A percentile compares a stretch with the other conserved stretches of the same genome.
Conservation (phyloP, 176 grass and related monocot genomes). For the Chrysopogon serrulatus region DNA sequence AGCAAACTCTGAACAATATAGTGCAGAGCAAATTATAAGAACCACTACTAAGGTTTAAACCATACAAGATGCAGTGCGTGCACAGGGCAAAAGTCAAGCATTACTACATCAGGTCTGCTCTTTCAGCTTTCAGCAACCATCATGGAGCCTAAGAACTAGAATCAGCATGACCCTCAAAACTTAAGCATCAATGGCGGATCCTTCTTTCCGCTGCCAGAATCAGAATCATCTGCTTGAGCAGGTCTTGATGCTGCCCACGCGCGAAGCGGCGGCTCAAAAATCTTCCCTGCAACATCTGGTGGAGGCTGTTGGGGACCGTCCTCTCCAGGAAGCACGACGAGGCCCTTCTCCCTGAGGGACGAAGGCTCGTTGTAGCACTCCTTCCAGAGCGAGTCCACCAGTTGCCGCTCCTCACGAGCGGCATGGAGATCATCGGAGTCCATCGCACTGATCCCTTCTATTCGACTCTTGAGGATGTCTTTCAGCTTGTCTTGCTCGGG, state of each 20-base stretch:
- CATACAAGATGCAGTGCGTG: neutral
- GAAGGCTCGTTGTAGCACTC: constrained; percentile 74
- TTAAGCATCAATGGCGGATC: constrained; percentile 63
- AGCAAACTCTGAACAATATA: neutral
- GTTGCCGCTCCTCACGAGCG: constrained; percentile 73
- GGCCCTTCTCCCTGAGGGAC: constrained; percentile 67
- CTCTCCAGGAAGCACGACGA: constrained; percentile 80
- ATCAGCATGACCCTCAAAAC: constrained; percentile 20
- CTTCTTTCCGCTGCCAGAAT: constrained; percentile 35
- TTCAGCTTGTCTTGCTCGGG: constrained; percentile 68
- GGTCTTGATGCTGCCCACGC: constrained; percentile 41
- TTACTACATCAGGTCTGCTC: neutral
- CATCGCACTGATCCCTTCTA: constrained; percentile 65
- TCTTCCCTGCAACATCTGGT: constrained; percentile 53
- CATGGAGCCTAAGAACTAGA: neutral
- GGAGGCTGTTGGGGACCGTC: constrained; percentile 37
- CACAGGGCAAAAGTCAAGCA: neutral
- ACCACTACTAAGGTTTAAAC: neutral
- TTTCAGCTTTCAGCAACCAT: neutral
- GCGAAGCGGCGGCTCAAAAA: constrained; percentile 71
- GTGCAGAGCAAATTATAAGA: neutral
- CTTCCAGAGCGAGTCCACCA: constrained; percentile 83
- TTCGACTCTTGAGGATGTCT: constrained; percentile 58
- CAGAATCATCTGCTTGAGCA: neutral
- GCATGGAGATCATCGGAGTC: constrained; percentile 55